phyloP scores from a whole-genome alignment of 371 early-diverging fungal species.

The Mucor piriformis region DNA sequence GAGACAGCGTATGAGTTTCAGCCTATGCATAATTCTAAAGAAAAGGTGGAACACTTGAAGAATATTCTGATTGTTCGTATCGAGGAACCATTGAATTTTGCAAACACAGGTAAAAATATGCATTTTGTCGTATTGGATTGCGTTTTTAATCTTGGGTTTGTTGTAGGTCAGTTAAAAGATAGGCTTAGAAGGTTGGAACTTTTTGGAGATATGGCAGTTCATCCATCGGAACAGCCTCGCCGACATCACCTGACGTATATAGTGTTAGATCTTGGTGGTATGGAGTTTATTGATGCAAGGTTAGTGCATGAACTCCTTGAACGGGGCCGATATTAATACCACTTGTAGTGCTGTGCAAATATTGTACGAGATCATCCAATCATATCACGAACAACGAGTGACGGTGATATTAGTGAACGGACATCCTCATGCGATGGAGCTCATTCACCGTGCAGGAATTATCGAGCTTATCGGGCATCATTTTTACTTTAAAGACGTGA shows the following conservation, averaged over 20 bases:
- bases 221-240: conserved; percentile 77
- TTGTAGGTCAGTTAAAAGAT: conserved; percentile 81
- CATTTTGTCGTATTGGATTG: no score
- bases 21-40: conserved; percentile 21
- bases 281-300: conserved; percentile 85
- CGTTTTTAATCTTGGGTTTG: no score
- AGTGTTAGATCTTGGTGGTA: conserved; percentile 84
- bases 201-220: conserved; percentile 84
- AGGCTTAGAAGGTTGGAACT: conserved; percentile 82
- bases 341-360: conserved; percentile 74
- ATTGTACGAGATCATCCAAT: conserved; percentile 77
- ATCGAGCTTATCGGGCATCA: conserved; percentile 60
- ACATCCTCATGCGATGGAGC: conserved; percentile 59
- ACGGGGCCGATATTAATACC: background rate
- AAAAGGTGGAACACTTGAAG: conserved; percentile 59
- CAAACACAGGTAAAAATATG: conserved; percentile 84
- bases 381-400: conserved; percentile 72
- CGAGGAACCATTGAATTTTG: conserved; percentile 89
- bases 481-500: conserved; percentile 45
- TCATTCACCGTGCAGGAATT: conserved; percentile 68
- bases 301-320: conserved; percentile 18
- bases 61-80: conserved; percentile 82
- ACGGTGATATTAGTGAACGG: conserved; percentile 80
- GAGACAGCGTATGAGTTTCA: conserved; percentile 23
- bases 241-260: conserved; percentile 63